Percentiles rank a stretch among this genome's conserved stretches.
Conservation (phyloP, 345 rosid species). For the Pugionium dolabratum region DNA sequence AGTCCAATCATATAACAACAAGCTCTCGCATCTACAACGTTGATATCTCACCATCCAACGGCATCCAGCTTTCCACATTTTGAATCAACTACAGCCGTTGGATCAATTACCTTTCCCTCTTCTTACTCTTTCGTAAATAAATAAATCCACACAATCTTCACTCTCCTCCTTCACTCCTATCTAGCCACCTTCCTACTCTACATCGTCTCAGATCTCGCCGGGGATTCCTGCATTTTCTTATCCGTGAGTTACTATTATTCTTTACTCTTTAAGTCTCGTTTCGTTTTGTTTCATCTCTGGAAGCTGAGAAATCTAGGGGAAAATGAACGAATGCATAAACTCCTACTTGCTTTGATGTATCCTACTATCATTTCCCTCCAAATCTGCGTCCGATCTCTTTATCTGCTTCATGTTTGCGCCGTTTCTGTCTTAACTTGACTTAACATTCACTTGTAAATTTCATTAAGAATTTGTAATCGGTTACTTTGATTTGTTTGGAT, state of each 20-base stretch:
- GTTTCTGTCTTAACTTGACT: neutral
- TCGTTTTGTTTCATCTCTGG: neutral
- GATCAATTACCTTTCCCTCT: conserved; percentile 26
- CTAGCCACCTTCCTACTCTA: conserved; percentile 21
- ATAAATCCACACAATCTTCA: conserved; percentile 24
- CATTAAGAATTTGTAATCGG: conserved; percentile 11
- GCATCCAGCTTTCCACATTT: conserved; percentile 20
- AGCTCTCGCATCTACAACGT: conserved; percentile 9
- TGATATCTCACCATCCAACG: conserved; percentile 40
- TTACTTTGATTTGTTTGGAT: conserved; percentile 25
- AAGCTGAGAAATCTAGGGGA: conserved; percentile 9
- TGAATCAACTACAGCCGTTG: conserved; percentile 28
- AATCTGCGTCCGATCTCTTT: neutral
- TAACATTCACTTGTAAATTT: conserved; percentile 5
- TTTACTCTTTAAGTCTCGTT: neutral
- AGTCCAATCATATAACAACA: conserved; percentile 7
- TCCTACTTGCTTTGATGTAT: conserved; percentile 3
- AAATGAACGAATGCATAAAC: neutral
- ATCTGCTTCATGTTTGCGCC: conserved; percentile 5
- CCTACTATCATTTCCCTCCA: conserved; percentile 4
- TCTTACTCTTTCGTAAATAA: conserved; percentile 35
- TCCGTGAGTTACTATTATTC: conserved; percentile 19
- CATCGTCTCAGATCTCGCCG: conserved; percentile 31
- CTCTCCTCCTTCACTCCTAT: conserved; percentile 26
- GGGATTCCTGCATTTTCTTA: neutral